Evolutionary conservation across 805 yeast genomes (phyloP), one percentile per base, ranked within the genome.

Genomic region (Starmerella apicola): DNA sequence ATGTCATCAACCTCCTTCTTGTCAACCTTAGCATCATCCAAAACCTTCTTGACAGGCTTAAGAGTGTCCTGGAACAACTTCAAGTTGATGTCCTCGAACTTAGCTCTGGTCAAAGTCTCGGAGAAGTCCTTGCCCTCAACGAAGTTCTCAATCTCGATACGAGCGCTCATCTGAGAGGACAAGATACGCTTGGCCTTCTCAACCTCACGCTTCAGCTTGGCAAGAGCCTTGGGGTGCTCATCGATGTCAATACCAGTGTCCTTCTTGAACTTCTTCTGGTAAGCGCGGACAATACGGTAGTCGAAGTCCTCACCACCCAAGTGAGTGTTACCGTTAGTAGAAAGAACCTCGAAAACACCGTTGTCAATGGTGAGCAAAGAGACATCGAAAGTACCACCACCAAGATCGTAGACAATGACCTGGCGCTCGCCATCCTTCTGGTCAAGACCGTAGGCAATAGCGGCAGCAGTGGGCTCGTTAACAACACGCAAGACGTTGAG

Each of bases 301-400:
- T 84, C 95, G 55, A 84, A 84, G 68, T 84, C 95, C 70, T 84
- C 94, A 75, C 95, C 95, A 74, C 95, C 95, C 66, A 84, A 75
- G 64, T 84, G 95, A 48, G 95, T 84, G 63, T 84, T 94, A 79
- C 95, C 95, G 46, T 93, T 84, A 48, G 95, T 83, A 41, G 94
- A 86, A 66, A 80, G 74, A 41, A 83, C 95, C 68, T 83, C 94
- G 58, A 83, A 83, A 44, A 84, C 85, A 66, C 94, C 95, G 52
- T 78, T 81, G 60, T 84, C 94, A 59, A 83, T 83, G 31, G 91
- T 74, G 58, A 83, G 72, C 39, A 83, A 67, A 3, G 94, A 83
- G 19, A 83, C 95, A 76, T 83, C 95, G 52, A 83, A 85, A 51
- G 96, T 85, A 72, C 96, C 96, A 66, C 96, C 96, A 73, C 96